phyloP scores from a whole-genome alignment of 352 stramenopile species.

The Phytopythium boreale region DNA sequence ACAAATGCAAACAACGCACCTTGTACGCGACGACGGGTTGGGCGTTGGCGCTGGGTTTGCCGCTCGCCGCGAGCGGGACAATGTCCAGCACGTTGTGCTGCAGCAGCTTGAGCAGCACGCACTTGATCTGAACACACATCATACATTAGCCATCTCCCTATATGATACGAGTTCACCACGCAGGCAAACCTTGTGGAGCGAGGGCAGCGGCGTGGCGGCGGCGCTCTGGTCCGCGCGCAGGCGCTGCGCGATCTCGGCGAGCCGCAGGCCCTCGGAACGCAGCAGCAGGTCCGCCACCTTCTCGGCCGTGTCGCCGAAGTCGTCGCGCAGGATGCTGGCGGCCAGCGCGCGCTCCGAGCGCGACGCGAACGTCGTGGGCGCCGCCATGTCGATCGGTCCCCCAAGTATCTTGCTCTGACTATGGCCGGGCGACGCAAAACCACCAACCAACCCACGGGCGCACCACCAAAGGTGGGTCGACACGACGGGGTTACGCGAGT shows the following conservation, averaged over 20 bases:
- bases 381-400: neutral
- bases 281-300: slow-evolving; percentile 57
- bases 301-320: slow-evolving; percentile 74
- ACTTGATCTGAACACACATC: slow-evolving; percentile 36
- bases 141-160: neutral
- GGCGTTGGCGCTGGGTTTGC: slow-evolving; percentile 9
- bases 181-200: slow-evolving; percentile 39
- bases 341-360: slow-evolving; percentile 73
- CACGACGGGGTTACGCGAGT: neutral
- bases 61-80: slow-evolving; percentile 28
- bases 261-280: slow-evolving; percentile 59
- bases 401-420: slow-evolving; percentile 5
- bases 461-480: neutral
- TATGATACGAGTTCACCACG: neutral
- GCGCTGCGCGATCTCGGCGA: slow-evolving; percentile 63
- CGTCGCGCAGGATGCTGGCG: slow-evolving; percentile 70
- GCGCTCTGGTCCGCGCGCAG: slow-evolving; percentile 28
- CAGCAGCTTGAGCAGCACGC: slow-evolving; percentile 79
- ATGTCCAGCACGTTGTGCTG: slow-evolving; percentile 86
- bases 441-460: neutral
- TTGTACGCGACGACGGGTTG: slow-evolving; percentile 36
- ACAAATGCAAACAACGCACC: slow-evolving; percentile 18
- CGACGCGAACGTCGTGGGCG: slow-evolving; percentile 41
- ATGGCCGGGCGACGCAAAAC: neutral
- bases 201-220: slow-evolving; percentile 31